Percentiles rank a stretch among this genome's conserved stretches.
Evolutionary conservation across 225 moss, liverwort and hornwort genomes (phyloP).

Genomic region (Marchantia paleacea): DNA sequence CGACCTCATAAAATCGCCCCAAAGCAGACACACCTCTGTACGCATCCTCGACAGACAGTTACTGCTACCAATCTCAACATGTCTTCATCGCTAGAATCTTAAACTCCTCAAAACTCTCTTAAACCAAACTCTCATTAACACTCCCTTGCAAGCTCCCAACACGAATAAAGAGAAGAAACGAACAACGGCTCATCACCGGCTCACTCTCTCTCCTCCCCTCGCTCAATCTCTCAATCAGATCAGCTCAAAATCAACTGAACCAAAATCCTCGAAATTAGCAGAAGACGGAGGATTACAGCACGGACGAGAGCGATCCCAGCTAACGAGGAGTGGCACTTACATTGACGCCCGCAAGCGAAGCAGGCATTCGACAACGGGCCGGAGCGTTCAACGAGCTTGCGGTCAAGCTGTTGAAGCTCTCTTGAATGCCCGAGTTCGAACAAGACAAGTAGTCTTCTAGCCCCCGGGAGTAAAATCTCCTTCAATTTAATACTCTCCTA

Average conservation of each 20-base stretch:
- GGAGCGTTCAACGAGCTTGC: slow-evolving; percentile 9
- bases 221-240: not conserved
- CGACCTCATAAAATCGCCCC: no score
- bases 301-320: not conserved
- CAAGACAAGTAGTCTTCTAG: not conserved
- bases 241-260: not conserved
- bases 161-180: not conserved
- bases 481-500: not conserved
- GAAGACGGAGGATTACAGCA: not conserved
- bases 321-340: not conserved
- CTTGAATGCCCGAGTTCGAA: not conserved
- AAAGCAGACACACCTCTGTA: no score
- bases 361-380: not conserved
- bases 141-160: not conserved
- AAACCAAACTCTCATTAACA: not conserved
- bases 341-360: not conserved
- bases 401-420: not conserved
- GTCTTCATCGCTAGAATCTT: no score
- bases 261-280: not conserved
- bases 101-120: no score
- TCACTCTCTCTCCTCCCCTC: not conserved
- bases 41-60: no score
- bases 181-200: not conserved
- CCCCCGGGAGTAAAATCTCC: not conserved
- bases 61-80: no score